Conservation (phyloP, 345 rosid species). For the Pistacia integerrima region DNA sequence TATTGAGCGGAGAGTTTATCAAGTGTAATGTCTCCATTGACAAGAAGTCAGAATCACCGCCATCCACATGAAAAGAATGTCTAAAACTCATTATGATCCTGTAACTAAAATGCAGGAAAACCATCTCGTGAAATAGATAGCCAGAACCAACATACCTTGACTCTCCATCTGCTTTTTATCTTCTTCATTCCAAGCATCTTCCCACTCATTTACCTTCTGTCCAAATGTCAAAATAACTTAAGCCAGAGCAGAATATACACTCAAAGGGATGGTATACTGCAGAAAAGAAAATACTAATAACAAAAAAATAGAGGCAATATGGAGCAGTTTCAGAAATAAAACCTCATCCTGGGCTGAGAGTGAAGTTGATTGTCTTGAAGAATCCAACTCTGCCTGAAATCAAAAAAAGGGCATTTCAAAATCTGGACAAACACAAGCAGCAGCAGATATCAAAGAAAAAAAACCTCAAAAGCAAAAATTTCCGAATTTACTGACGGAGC, state of each 20-base stretch:
- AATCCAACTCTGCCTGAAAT: conserved; percentile 57
- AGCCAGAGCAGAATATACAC: conserved; percentile 10
- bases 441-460: background rate
- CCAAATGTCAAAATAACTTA: conserved; percentile 22
- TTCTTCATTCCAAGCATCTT: conserved; percentile 47
- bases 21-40: background rate
- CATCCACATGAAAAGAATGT: background rate
- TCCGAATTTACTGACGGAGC: background rate
- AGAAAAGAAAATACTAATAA: background rate
- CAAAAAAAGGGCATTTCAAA: background rate
- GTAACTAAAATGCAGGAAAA: background rate
- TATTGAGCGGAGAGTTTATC: background rate
- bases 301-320: background rate
- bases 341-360: conserved; percentile 35
- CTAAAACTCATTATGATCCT: background rate
- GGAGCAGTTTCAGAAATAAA: conserved; percentile 22
- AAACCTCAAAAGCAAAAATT: background rate
- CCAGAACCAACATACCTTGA: conserved; percentile 33
- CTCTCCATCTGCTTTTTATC: conserved; percentile 29
- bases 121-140: background rate
- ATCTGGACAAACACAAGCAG: background rate
- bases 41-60: background rate
- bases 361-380: conserved; percentile 60
- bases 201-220: conserved; percentile 49
- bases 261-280: background rate